Conservation (phyloP, 441 rosid species). For the Erodium moschatum region DNA sequence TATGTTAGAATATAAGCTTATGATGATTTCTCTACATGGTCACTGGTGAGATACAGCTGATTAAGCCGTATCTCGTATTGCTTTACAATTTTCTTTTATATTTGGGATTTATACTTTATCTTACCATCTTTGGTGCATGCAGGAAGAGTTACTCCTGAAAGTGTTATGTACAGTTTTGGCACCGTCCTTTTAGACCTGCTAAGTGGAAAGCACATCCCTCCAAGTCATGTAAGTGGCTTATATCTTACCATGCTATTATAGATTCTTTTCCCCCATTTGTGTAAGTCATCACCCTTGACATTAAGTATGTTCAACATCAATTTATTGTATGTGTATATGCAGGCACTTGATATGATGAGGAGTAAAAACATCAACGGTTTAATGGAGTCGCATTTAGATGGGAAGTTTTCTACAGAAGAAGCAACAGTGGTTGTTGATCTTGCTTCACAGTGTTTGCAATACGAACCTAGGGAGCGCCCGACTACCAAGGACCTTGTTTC, state of each 20-base stretch:
- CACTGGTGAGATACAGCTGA: too few relatives aligned
- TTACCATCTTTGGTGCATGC: too few relatives aligned
- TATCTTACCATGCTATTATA: neutral
- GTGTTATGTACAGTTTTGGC: too few relatives aligned
- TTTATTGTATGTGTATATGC: conserved; percentile 17
- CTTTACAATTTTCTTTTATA: too few relatives aligned
- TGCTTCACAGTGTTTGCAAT: conserved; percentile 62
- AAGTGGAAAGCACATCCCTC: conserved; percentile 13
- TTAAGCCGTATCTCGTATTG: too few relatives aligned
- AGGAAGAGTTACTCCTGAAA: too few relatives aligned
- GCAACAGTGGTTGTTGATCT: conserved; percentile 54
- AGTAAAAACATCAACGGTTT: conserved; percentile 43
- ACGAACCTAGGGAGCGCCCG: conserved; percentile 61
- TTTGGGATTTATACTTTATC: neutral
- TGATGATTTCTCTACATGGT: too few relatives aligned
- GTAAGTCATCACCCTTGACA: too few relatives aligned
- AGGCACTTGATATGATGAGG: conserved; percentile 73
- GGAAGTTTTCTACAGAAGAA: conserved; percentile 59
- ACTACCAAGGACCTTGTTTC: conserved; percentile 48
- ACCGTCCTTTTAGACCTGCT: too few relatives aligned
- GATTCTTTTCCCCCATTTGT: too few relatives aligned
- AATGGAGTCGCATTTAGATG: conserved; percentile 79
- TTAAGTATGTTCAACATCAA: too few relatives aligned
- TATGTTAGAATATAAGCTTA: too few relatives aligned
- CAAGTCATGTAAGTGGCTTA: conserved; percentile 33